Percentiles rank a stretch among this genome's conserved stretches.
Conservation (phyloP, 768 basidiomycete genomes). For the Kwoniella sp. region DNA sequence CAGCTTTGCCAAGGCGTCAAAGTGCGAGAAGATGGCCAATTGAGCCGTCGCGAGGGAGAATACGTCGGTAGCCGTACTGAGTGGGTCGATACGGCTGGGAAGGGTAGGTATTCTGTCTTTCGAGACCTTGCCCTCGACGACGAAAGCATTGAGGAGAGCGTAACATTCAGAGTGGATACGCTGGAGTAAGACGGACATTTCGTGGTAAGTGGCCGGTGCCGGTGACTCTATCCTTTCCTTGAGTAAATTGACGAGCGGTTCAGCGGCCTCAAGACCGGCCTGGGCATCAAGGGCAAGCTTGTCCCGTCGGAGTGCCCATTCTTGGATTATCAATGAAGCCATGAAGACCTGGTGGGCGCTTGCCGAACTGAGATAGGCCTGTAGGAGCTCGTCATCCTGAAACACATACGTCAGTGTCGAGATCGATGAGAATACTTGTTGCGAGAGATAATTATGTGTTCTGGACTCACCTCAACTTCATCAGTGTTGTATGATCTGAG, state of each 20-base stretch:
- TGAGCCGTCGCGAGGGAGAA: conserved; percentile 82
- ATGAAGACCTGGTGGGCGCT: conserved; percentile 91
- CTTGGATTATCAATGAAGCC: conserved; percentile 80
- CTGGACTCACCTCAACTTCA: conserved; percentile 56
- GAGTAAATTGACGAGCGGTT: conserved; percentile 68
- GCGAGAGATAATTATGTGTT: not conserved
- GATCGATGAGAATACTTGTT: not conserved
- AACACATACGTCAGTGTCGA: not conserved
- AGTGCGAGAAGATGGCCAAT: conserved; percentile 70
- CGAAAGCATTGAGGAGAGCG: conserved; percentile 78
- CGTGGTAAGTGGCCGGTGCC: conserved; percentile 80
- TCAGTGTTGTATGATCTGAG: conserved; percentile 30
- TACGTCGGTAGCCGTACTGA: conserved; percentile 65
- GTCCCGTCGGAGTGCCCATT: conserved; percentile 72
- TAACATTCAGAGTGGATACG: conserved; percentile 80
- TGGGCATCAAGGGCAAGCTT: conserved; percentile 55
- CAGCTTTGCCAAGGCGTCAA: conserved; percentile 71
- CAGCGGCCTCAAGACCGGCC: conserved; percentile 57
- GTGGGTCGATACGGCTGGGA: conserved; percentile 74
- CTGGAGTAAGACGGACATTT: conserved; percentile 79
- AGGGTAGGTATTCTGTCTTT: conserved; percentile 76
- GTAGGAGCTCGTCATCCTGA: not conserved
- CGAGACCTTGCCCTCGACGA: conserved; percentile 82
- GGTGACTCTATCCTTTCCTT: conserved; percentile 73
- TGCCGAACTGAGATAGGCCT: conserved; percentile 65